phyloP scores from a whole-genome alignment of 2,329 filamentous ascomycete species.

The Talaromyces sp. region DNA sequence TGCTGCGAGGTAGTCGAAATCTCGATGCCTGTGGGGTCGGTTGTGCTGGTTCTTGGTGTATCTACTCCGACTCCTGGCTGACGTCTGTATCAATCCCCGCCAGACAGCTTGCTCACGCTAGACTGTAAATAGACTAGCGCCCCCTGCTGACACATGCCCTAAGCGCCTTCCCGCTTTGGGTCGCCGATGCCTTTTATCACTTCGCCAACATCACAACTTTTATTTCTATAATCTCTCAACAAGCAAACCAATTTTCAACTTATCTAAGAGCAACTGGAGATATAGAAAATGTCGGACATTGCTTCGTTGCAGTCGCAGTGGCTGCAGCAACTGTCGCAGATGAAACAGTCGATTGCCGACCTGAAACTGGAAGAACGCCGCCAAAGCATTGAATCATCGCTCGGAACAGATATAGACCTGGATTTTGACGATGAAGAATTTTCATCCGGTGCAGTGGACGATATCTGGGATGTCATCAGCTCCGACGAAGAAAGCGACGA shows the following conservation, averaged over 20 bases:
- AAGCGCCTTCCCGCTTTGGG: conserved; percentile 15
- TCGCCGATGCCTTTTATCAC: neutral
- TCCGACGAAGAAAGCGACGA: conserved; percentile 67
- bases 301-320: conserved; percentile 62
- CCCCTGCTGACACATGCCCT: conserved; percentile 16
- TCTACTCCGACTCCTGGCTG: conserved; percentile 15
- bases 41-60: neutral
- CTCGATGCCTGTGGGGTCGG: conserved; percentile 6
- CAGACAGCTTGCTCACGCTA: conserved; percentile 7
- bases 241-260: neutral
- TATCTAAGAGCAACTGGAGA: neutral
- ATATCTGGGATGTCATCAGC: conserved; percentile 91
- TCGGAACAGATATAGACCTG: conserved; percentile 56
- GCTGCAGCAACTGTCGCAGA: conserved; percentile 79
- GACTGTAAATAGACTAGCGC: neutral
- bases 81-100: conserved; percentile 14
- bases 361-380: conserved; percentile 59
- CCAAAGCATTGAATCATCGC: conserved; percentile 38
- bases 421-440: conserved; percentile 63
- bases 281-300: conserved; percentile 25
- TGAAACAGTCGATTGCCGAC: conserved; percentile 80
- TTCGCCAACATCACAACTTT: neutral
- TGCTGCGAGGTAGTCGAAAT: neutral
- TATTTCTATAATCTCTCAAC: neutral
- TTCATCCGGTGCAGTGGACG: conserved; percentile 64